phyloP scores from a whole-genome alignment of 148 eudicot genomes.

The Rhododendron williamsianum region DNA sequence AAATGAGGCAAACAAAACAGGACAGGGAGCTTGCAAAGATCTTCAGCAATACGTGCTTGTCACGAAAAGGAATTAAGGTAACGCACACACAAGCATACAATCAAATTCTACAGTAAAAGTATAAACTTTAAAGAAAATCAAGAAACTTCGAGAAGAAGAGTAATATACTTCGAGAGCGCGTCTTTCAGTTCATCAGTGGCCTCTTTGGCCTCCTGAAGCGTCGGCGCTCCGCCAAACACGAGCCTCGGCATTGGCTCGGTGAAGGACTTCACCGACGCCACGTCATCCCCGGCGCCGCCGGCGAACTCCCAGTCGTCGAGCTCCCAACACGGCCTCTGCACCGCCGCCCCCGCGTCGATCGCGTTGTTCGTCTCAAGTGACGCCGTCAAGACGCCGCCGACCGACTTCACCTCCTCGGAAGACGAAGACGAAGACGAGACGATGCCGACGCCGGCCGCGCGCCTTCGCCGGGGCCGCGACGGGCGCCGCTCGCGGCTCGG shows the following conservation, averaged over 20 bases:
- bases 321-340: conserved; percentile 38
- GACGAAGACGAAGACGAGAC: conserved; percentile 13
- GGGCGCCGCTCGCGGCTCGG: conserved; percentile 19
- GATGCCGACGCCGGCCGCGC: conserved; percentile 21
- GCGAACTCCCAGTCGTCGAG: conserved; percentile 67
- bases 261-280: background rate
- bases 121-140: background rate
- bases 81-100: background rate
- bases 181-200: conserved; percentile 65
- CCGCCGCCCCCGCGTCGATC: conserved; percentile 12
- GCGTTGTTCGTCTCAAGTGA: background rate
- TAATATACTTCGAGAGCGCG: conserved; percentile 46
- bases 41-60: background rate
- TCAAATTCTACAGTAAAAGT: background rate
- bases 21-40: background rate
- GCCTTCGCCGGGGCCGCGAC: conserved; percentile 34
- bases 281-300: conserved; percentile 39
- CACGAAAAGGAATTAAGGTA: background rate
- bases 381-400: conserved; percentile 17
- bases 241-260: conserved; percentile 43
- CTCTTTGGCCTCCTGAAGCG: conserved; percentile 52
- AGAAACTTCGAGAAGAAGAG: background rate
- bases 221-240: conserved; percentile 66
- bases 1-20: too few species aligned
- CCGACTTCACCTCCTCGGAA: conserved; percentile 22